Percentiles rank a stretch among this genome's conserved stretches.
Conservation (phyloP, 306 rosid species). For the Nissolia schottii region DNA sequence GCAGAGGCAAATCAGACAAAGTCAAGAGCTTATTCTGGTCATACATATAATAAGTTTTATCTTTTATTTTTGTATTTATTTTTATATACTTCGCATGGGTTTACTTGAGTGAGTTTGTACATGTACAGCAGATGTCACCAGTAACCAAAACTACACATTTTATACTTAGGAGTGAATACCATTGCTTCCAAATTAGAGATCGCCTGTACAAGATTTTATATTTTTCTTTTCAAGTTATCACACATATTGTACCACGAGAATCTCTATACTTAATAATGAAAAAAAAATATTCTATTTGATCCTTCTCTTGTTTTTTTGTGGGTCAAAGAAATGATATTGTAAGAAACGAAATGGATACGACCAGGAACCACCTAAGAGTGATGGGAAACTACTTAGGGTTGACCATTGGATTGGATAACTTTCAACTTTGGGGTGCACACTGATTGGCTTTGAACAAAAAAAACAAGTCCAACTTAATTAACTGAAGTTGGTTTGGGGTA, state of each 20-base stretch:
- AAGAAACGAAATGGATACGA: too few relatives aligned
- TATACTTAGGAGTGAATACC: conserved; percentile 10
- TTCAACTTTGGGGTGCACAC: too few relatives aligned
- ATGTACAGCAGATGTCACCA: conserved; percentile 55
- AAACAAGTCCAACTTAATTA: too few relatives aligned
- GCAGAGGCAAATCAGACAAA: not conserved
- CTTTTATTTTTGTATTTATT: not conserved
- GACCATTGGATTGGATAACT: too few relatives aligned
- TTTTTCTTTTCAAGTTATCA: not conserved
- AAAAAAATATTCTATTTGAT: not conserved
- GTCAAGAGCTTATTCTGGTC: not conserved
- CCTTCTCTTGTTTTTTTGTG: too few relatives aligned
- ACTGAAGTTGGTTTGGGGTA: too few relatives aligned
- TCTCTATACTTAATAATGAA: not conserved
- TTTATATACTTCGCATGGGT: conserved; percentile 34
- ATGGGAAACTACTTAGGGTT: too few relatives aligned
- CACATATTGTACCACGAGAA: conserved; percentile 5
- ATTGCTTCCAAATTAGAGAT: not conserved
- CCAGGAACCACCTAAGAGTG: too few relatives aligned
- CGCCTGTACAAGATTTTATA: not conserved
- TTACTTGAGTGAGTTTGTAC: conserved; percentile 73
- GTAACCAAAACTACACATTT: conserved; percentile 42
- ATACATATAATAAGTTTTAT: not conserved
- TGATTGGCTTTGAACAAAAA: too few relatives aligned
- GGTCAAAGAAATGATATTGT: too few relatives aligned